A percentile compares a stretch with the other conserved stretches of the same genome.
phyloP scores from a whole-genome alignment of 257 asterid genomes.

The Echium plantagineum region DNA sequence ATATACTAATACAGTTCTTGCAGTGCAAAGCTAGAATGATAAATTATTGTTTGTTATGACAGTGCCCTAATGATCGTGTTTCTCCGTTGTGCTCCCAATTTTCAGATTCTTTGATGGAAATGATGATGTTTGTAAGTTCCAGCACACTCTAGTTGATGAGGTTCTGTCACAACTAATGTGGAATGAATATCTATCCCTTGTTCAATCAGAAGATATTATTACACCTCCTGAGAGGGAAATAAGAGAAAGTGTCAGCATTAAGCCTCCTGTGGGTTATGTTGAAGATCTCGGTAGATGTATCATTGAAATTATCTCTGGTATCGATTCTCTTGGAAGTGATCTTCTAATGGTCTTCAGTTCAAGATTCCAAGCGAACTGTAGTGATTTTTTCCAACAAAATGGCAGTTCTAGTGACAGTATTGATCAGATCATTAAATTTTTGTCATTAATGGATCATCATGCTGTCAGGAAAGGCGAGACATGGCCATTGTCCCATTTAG shows the following conservation, averaged over 20 bases:
- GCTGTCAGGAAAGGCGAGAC: conserved; percentile 66
- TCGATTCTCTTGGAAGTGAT: conserved; percentile 34
- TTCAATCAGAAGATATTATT: conserved; percentile 23
- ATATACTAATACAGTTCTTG: conserved; percentile 4
- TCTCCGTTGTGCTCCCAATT: conserved; percentile 12
- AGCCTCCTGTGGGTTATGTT: conserved; percentile 38
- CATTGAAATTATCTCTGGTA: conserved; percentile 59
- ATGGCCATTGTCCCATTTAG: conserved; percentile 74
- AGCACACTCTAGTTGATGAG: conserved; percentile 42
- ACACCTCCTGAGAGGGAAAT: conserved; percentile 38
- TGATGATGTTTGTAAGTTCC: conserved; percentile 33
- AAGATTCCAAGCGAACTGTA: conserved; percentile 55
- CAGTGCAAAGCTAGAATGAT: not conserved
- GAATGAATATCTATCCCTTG: conserved; percentile 52
- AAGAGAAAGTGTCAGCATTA: conserved; percentile 35
- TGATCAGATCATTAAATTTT: conserved; percentile 43
- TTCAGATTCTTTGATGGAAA: conserved; percentile 54
- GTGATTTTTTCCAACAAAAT: conserved; percentile 40
- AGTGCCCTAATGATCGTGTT: conserved; percentile 13
- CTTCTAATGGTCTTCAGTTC: conserved; percentile 47
- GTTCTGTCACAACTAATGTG: conserved; percentile 62
- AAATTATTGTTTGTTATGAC: conserved; percentile 8
- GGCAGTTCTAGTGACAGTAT: conserved; percentile 39
- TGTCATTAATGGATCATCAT: conserved; percentile 45
- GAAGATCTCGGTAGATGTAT: conserved; percentile 78